phyloP scores from a whole-genome alignment of 2,329 filamentous ascomycete genomes.

The Clarireedia paspali region DNA sequence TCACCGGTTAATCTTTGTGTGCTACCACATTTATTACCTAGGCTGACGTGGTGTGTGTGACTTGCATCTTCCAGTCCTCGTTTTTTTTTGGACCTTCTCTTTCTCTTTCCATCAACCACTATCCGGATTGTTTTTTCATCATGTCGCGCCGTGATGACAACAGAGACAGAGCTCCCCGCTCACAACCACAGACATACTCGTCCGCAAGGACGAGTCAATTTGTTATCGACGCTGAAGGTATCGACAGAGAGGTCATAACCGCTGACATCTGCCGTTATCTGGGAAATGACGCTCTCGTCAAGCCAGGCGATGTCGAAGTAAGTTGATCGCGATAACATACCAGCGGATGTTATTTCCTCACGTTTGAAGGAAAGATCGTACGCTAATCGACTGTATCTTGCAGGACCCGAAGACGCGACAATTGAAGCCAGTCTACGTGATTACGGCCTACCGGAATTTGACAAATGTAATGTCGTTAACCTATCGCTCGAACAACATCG shows the following conservation, averaged over 20 bases:
- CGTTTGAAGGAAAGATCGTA: not conserved
- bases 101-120: conserved; percentile 27
- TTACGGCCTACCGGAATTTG: conserved; percentile 71
- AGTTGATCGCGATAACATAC: conserved; percentile 22
- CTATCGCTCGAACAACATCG: conserved; percentile 7
- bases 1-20: conserved; percentile 16
- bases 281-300: conserved; percentile 73
- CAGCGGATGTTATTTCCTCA: too few relatives aligned
- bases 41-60: conserved; percentile 31
- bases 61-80: conserved; percentile 25
- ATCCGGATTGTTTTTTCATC: conserved; percentile 13
- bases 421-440: conserved; percentile 64
- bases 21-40: conserved; percentile 20
- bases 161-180: conserved; percentile 19
- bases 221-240: conserved; percentile 72
- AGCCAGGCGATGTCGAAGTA: conserved; percentile 68
- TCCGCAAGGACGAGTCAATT: conserved; percentile 60
- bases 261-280: conserved; percentile 79
- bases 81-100: conserved; percentile 21
- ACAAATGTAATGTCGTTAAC: conserved; percentile 52
- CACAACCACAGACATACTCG: conserved; percentile 32
- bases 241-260: conserved; percentile 77
- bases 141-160: conserved; percentile 13
- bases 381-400: conserved; percentile 9
- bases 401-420: conserved; percentile 50